Conservation (phyloP, 192 early-diverging fungal species). For the Diversispora epigaea region DNA sequence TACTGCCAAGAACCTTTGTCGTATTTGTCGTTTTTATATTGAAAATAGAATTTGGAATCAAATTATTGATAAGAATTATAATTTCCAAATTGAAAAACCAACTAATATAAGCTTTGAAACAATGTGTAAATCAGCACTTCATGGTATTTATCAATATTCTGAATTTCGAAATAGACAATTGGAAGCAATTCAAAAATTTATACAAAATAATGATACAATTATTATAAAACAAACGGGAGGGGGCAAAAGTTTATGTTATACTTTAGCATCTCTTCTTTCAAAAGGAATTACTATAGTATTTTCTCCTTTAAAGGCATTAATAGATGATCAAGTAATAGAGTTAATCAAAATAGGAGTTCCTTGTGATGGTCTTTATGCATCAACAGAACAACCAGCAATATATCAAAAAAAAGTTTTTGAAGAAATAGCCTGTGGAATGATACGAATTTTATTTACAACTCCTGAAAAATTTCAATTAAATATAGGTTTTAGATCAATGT, state of each 20-base stretch:
- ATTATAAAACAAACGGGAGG: background rate
- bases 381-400: constrained; percentile 55
- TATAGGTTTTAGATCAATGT: constrained; percentile 59
- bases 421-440: background rate
- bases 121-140: background rate
- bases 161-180: background rate
- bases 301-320: constrained; percentile 91
- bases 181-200: background rate
- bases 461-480: constrained; percentile 63
- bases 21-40: background rate
- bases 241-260: background rate
- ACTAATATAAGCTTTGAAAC: background rate
- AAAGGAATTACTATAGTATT: constrained; percentile 80
- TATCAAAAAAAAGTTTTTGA: constrained; percentile 40
- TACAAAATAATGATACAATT: background rate
- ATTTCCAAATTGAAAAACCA: background rate
- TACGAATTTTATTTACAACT: constrained; percentile 80
- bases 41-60: background rate
- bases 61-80: constrained; percentile 21
- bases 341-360: constrained; percentile 45
- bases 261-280: background rate
- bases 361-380: constrained; percentile 57
- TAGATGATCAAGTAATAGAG: constrained; percentile 87
- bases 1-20: background rate
- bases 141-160: background rate